Base-by-base conservation (phyloP, 2,329 filamentous ascomycete genomes). In the Chaetomiaceae sp. region DNA sequence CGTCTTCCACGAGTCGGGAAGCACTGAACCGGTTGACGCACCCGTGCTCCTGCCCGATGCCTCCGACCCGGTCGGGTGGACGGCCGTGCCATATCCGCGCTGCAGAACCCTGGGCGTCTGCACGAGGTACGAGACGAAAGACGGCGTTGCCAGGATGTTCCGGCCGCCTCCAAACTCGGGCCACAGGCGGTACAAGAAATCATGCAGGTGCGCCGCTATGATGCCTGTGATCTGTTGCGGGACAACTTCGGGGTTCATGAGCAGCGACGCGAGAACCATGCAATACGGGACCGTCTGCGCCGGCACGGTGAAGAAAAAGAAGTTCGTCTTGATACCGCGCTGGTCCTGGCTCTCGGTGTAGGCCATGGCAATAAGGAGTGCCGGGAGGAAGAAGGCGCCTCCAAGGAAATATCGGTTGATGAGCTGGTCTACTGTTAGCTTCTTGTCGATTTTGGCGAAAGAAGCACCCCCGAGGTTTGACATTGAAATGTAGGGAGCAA, bases 291-390 rank as follows among this genome's bases (percentile, higher is more conserved):
- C 76, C 65, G 85, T 82, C 68, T 92, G 89, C 14, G 90, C 84
- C 6, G 89, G 90, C 55, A 97, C 88, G 36, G 82, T 88, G 62
- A 96, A 72, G 66, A 97, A 82, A 73, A 91, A 89, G 68, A 95
- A 92, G 51, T 79, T 85, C 6, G 87, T 82, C 67, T 87, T 87
- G 63, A 78, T 77, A 47, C 88, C 89, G 31, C 88, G 84, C 67
- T 92, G 88, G 64, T 96, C 91, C 69, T 96, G 91, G 1, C 85
- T 84, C 60, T 84, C 88, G 6, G 91, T 96, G 68, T 96, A 96
- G 62, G 76, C 77, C 66, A 96, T 80, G 37, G 91, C 89, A 56
- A 96, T 75, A 48, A 88, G 84, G 50, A 99, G 78, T 12, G 87
- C 87, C 63, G 72, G 69, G 17, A 79, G 71, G 61, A 86, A 83